Evolutionary conservation across 179 eudicot genomes (phyloP), one percentile per base, ranked within the genome.

Genomic region (Beta corolliflora): DNA sequence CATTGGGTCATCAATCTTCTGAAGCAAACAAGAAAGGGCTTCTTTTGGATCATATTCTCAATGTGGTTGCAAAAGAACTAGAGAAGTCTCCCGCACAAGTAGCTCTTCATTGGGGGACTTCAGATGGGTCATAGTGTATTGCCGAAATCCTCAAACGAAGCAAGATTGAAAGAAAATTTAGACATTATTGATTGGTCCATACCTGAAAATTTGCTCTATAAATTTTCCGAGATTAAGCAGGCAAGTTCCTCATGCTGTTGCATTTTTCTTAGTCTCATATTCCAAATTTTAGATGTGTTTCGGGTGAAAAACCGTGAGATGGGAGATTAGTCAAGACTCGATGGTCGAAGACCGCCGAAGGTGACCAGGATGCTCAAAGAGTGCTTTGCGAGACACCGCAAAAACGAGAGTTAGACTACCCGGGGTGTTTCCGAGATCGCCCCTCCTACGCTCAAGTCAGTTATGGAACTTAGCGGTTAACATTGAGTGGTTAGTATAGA

Each of bases 1-100:
- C 98, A 36, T 79, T 93, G 81, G 98, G 98, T 29, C 90, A 91
- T 77, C 92, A 91, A 52, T 86, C 80, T 81, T 80, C 88, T 78
- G 69, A 85, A 41, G 84, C 85, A 41, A 69, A 61, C 58, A 75
- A 84, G 66, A 80, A 80, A 65, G 85, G 87, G 60, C 88, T 94
- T 56, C 87, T 94, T 46, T 85, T 80, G 54, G 36, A 88, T 64
- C 92, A 93, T 0, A 69, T 87, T 60, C 66, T 92, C 29, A 71
- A 8, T 56, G 69, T 41, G 77, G 85, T 88, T 46, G 92, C 94
- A 54, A 87, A 91, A 81, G 87, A 91, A 83, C 70, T 94, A 63
- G 90, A 95, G 45, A 94, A 90, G 78, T 79, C 93, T 85, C 92
- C 95, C 65, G 98, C 95, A 73, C 95, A 92, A 80, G 90, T 94